Base-by-base conservation (phyloP, 2,329 filamentous ascomycete species). In the Paecilomyces niveus region DNA sequence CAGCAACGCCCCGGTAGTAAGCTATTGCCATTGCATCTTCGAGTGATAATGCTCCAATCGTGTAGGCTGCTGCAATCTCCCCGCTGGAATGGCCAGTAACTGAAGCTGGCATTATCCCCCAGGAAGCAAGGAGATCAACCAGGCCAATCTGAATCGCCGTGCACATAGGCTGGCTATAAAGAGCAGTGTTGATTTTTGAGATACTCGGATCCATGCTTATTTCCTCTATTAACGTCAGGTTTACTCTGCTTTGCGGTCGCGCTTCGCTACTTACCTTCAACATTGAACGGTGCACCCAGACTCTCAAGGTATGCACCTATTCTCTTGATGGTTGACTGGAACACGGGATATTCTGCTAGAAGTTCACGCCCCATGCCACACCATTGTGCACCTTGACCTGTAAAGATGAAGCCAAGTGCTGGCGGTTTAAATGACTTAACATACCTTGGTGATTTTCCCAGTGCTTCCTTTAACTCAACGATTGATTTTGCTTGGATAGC, bases 151-250 rank as follows among this genome's bases (percentile, higher is more conserved):
- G 67, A 2, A 68, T 13, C 11, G 60, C 64, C 6, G 60, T 63
- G 45, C 56, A 63, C n/a, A 62, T 31, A 7, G 58, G 59, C 55
- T 67, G 64, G 32, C 49, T 59, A 29, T 57, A 15, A 3, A 54
- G 7, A 11, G 29, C 52, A 15, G 24, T 3, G 59, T 32, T 57
- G 57, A 26, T 22, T 54, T 57, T 29, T 57, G 22, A 31, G 49
- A 22, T 18, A 56, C 45, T 73, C 1, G 77, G 74, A 57, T 78
- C 22, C 18, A 39, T 56, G 6, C 18, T 21, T 9, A 64, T 54
- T 54, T 64, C 59, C 24, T 56, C 56, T 56, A 18, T 29, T 29
- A 29, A 29, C 26, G 26, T 22, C 22, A 55, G 32, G 52, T 15
- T 11, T 31, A 31, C 49, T n/a, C 33, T 13, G 6, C 11, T 35